Evolutionary conservation across 2,329 filamentous ascomycete genomes (phyloP), one percentile per base, ranked within the genome.

Genomic region (Ophioceras dolichostomum): DNA sequence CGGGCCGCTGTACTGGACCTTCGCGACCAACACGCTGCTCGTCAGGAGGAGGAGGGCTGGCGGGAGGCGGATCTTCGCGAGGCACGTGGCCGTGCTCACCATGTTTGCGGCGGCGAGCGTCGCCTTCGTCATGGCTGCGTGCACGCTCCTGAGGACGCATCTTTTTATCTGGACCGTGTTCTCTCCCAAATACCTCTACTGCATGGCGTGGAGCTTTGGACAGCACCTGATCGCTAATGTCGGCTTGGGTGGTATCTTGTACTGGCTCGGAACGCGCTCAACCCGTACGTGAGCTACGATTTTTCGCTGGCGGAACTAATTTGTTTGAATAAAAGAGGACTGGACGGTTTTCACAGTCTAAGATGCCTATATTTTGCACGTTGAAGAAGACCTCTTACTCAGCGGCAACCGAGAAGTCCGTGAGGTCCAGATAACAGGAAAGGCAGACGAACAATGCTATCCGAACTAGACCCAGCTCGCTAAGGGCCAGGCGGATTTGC

Each of bases 121-220:
- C 37, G 59, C 76, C 3, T 80, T 76, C 33, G 80, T 95, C 18
- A 96, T 96, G 89, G 75, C 71, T 12, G 87, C 89, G 13, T 98
- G 91, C 57, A 87, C 83, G 34, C 67, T 73, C 7, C 58, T 98
- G 52, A 68, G 89, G 46, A 86, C 84, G 21, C 91, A 98, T 65
- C 58, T 98, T 40, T 98, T 98, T 55, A 88, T 98, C 43, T 98
- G 91, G 91, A 96, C 89, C 1, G 91, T 98, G 10, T 98, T 98
- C 58, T 94, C 85, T 45, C 91, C 91, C 0, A 98, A 96, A 58
- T 96, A 88, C 57, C 61, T 98, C 46, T 98, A 94, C 56, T 83
- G 78, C 45, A 81, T 91, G 67, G 86, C 82, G 12, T 98, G 91
- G 93, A 77, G 73, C 43, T 52, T 89, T 32, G 83, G 75, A 7